These are phyloP conservation scores for Andrographis paniculata DNA, from an alignment of 305 asterid genomes.

Conservation along the genomic window DNA sequence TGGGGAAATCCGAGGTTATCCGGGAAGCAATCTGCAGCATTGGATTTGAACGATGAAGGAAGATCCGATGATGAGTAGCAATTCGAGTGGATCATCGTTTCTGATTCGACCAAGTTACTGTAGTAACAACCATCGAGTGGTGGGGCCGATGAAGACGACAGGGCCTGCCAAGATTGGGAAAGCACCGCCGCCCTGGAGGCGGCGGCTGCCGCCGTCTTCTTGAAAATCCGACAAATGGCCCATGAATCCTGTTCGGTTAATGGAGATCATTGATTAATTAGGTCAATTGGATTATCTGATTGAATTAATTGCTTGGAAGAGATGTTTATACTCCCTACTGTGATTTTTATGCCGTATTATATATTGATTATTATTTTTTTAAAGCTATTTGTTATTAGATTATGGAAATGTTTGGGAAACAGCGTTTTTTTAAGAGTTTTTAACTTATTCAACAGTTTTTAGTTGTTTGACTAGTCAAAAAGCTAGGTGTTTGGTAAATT, in stretches of 20 bases:
- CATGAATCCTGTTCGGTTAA: constrained; percentile 68
- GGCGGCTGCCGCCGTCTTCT: constrained; percentile 56
- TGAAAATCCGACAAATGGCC: constrained; percentile 90
- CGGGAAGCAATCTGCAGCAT: constrained; percentile 18
- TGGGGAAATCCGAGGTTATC: constrained; percentile 11
- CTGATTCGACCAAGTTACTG: no score
- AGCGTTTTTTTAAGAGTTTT: no score
- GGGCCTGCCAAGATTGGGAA: constrained; percentile 26
- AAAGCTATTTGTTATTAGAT: no score
- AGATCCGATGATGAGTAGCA: not conserved
- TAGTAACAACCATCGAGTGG: constrained; percentile 44
- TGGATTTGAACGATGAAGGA: constrained; percentile 22
- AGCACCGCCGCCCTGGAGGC: constrained; percentile 52
- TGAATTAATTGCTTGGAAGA: no score
- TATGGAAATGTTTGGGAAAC: no score
- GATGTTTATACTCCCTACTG: no score
- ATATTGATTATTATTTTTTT: no score
- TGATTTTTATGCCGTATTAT: no score
- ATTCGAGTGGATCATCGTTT: no score
- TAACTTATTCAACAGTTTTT: no score
- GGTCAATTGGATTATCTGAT: not conserved
- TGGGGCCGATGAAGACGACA: not conserved
- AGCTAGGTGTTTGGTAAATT: no score
- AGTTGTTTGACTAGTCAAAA: no score
- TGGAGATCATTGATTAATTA: not conserved